Conservation (phyloP, 768 basidiomycete species). For the Mycena floridula region DNA sequence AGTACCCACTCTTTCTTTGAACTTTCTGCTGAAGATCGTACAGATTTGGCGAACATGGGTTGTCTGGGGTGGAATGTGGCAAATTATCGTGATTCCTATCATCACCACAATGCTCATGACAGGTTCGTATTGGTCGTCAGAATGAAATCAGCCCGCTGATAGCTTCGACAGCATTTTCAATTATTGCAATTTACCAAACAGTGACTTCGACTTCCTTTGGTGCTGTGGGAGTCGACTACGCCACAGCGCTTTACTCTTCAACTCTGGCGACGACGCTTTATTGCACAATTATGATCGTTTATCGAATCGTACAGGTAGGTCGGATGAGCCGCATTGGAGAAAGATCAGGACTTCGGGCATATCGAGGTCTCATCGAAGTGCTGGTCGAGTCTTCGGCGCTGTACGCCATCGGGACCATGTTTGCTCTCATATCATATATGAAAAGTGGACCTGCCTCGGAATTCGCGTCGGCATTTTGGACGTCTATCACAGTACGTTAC, state of each 20-base stretch:
- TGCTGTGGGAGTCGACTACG: slow-evolving; percentile 4
- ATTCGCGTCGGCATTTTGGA: slow-evolving; percentile 5
- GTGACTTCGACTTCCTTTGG: slow-evolving; percentile 2
- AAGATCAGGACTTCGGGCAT: not conserved
- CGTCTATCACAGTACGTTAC: slow-evolving; percentile 2
- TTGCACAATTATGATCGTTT: not conserved
- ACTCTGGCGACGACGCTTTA: not conserved
- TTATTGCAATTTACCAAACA: slow-evolving; percentile 2
- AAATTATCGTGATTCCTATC: not conserved
- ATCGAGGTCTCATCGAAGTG: not conserved
- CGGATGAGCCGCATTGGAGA: not conserved
- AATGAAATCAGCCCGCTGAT: not conserved
- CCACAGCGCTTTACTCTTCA: not conserved
- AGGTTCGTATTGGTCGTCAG: not conserved
- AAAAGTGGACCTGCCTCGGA: slow-evolving; percentile 3
- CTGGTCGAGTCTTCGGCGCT: not conserved
- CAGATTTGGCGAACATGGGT: not conserved
- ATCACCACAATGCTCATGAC: not conserved
- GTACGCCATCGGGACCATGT: not conserved
- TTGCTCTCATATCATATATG: slow-evolving; percentile 2
- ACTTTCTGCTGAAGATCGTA: not conserved
- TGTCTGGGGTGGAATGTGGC: not conserved
- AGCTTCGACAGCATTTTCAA: slow-evolving; percentile 1
- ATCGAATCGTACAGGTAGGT: not conserved
- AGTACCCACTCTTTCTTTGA: not conserved